Evolutionary conservation across 2,329 filamentous ascomycete species (phyloP).

Genomic region (Botrytis fragariae): DNA sequence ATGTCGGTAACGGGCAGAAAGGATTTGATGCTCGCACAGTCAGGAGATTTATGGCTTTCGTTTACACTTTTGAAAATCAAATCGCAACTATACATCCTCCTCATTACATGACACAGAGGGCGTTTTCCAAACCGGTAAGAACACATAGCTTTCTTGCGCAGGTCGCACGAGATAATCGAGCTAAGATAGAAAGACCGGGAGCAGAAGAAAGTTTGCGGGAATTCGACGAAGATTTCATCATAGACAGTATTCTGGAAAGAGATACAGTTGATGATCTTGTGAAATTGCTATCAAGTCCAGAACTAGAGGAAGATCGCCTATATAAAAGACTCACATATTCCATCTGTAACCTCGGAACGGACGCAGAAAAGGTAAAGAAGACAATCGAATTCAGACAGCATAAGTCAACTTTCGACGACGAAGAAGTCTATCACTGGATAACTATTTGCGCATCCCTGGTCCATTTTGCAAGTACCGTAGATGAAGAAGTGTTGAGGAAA

Average conservation of each 20-base stretch:
- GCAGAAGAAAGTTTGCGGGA: neutral
- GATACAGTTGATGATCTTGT: neutral
- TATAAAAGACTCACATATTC: neutral
- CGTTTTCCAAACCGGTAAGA: neutral
- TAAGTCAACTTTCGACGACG: conserved; percentile 4
- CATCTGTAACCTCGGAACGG: neutral
- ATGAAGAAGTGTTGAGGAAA: neutral
- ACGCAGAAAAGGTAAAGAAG: conserved; percentile 2
- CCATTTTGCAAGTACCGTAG: neutral
- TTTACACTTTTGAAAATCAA: conserved; percentile 11
- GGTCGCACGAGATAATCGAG: no score
- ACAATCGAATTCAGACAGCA: conserved; percentile 19
- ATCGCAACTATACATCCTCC: neutral
- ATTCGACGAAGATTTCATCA: neutral
- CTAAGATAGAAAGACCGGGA: neutral
- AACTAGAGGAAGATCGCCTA: neutral
- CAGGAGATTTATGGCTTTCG: neutral
- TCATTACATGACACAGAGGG: conserved; percentile 3
- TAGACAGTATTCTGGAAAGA: neutral
- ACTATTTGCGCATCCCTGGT: neutral
- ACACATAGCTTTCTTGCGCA: neutral
- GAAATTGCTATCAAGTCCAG: neutral
- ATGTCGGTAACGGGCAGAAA: conserved; percentile 1
- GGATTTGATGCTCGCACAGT: neutral
- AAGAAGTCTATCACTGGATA: conserved; percentile 14